phyloP scores from a whole-genome alignment of 352 stramenopile genomes.

The Globisporangium megalacanthum region DNA sequence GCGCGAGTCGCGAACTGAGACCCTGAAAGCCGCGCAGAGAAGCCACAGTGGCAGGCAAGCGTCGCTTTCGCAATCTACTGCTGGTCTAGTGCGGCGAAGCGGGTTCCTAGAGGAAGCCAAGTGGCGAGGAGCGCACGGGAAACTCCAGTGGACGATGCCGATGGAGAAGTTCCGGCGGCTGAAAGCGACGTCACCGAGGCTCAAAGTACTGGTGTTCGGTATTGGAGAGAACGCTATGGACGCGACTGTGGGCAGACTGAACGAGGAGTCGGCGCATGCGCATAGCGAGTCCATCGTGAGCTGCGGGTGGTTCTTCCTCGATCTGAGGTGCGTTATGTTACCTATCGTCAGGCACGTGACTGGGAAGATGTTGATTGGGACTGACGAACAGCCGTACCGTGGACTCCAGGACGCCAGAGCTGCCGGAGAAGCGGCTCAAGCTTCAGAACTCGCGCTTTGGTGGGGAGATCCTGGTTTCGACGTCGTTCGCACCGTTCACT shows the following conservation, averaged over 20 bases:
- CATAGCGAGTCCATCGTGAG: constrained; percentile 44
- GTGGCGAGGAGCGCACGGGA: constrained; percentile 41
- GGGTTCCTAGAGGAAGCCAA: constrained; percentile 50
- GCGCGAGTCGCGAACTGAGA: constrained; percentile 22
- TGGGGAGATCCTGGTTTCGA: constrained; percentile 61
- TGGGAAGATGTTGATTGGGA: too few species aligned
- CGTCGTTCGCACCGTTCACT: constrained; percentile 2
- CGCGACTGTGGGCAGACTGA: constrained; percentile 7
- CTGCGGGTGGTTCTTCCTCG: constrained; percentile 80
- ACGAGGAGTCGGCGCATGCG: constrained; percentile 11
- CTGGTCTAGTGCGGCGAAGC: constrained; percentile 18
- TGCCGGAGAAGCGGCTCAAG: constrained; percentile 63
- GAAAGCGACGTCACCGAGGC: constrained; percentile 54
- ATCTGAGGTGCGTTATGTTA: constrained; percentile 60
- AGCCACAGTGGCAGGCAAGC: neutral
- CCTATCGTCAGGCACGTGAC: too few species aligned
- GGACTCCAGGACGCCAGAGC: constrained; percentile 49
- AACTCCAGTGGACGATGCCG: constrained; percentile 51
- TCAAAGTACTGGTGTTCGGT: constrained; percentile 73
- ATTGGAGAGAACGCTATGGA: constrained; percentile 26
- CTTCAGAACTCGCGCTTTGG: constrained; percentile 66
- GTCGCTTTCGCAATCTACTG: neutral
- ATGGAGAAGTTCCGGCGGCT: constrained; percentile 58
- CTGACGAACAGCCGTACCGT: neutral
- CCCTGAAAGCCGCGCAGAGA: constrained; percentile 1